These are phyloP conservation scores for Diutina pseudorugosa DNA, from an alignment of 1,139 yeast genomes.

Conservation along the genomic window DNA sequence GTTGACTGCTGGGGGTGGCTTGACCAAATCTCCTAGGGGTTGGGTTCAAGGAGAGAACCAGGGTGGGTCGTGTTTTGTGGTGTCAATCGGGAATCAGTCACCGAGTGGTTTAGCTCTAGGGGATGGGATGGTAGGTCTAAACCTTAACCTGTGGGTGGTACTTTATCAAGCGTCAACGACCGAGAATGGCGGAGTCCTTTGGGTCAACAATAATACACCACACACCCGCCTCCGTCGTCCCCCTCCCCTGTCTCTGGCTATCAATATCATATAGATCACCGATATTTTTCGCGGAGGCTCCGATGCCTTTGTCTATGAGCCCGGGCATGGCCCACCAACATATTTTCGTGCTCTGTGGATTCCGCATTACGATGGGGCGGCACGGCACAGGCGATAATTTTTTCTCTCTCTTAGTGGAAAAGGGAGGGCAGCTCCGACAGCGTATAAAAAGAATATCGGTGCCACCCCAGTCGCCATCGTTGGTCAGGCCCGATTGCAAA, in stretches of 20 bases:
- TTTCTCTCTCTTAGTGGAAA: no score
- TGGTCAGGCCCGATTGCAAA: no score
- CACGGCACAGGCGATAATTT: not conserved
- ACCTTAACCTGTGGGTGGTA: not conserved
- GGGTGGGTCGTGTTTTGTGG: not conserved
- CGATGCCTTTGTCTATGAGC: not conserved
- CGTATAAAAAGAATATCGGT: not conserved
- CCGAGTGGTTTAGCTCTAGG: not conserved
- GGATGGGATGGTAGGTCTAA: not conserved
- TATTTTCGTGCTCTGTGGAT: not conserved
- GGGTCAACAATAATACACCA: no score
- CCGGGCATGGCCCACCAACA: not conserved
- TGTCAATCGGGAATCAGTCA: not conserved
- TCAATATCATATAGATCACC: no score
- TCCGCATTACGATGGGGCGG: not conserved
- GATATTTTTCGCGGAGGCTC: not conserved
- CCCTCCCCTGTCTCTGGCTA: no score
- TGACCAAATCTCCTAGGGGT: no score
- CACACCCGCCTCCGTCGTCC: no score
- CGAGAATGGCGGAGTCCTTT: no score
- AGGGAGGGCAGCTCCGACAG: no score
- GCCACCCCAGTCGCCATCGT: not conserved
- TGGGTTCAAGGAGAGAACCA: not conserved
- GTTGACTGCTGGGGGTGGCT: no score
- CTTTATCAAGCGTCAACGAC: not conserved